Evolutionary conservation across 306 rosid species (phyloP), one percentile per base, ranked within the genome.

Genomic region (Delonix regia): DNA sequence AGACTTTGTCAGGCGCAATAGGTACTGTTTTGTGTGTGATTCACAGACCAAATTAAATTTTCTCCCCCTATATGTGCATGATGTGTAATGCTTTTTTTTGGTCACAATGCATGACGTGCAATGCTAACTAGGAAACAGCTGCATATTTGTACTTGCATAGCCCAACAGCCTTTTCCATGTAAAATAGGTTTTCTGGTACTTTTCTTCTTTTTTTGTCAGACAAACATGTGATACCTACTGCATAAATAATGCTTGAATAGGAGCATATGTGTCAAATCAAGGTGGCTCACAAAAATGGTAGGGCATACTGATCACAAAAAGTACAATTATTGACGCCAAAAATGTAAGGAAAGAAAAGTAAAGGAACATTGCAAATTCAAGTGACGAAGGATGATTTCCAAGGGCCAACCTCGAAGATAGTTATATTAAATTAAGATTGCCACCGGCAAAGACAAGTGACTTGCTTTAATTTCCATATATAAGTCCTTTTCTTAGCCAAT

Each of bases 231-330:
- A 28, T n/a, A 38, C 25, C 48, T 22, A 79, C 53, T 59, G 51
- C 33, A 65, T 47, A 33, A 56, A 28, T 34, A 57, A 25, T 44
- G 65, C 18, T 24, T 33, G 44, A 74, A 57, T 14, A 30, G 41
- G 19, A 39, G 18, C 0, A 0, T 18, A 48, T 13, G 49, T 56
- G 18, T 21, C 63, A 45, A 69, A 69, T 45, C 51, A 51, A 41
- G 62, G 33, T 33, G 56, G 67, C 74, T 59, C 67, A 69, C 24
- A 60, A 64, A 12, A 71, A 69, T 53, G 34, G 47, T 39, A 69
- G 33, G n/a, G 38, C 49, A 19, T 14, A 8, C 25, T 42, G 47
- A 18, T 21, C 6, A 5, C 34, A 33, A 57, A 16, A 30, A 63
- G 66, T 42, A 70, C 51, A 60, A 7, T 15, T 9, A 63, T 38